Base-by-base conservation (phyloP, 1,284 basidiomycete genomes). In the Cutaneotrichosporon sp. region DNA sequence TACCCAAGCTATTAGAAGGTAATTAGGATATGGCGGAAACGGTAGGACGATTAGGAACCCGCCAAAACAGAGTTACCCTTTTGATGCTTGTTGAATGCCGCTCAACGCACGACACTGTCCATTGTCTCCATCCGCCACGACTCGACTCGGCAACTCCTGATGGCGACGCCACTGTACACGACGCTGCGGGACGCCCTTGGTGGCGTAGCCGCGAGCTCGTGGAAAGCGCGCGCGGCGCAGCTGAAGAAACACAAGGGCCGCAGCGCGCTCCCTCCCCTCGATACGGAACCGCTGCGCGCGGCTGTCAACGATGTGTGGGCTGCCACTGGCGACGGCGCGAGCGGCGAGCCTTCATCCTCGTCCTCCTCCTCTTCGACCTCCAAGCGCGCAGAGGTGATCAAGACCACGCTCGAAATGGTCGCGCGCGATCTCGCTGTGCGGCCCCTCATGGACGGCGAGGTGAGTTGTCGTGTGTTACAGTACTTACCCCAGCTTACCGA, bases 371-470 rank as follows among this genome's bases (percentile, higher is more conserved):
- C n/a, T 3, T 5, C 36, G 14, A 35, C 39, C 3, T 30, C 30
- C 4, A 34, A 42, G 30, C 26, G 39, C 13, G 30, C 47, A 9
- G 69, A 72, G 17, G 50, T 69, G 1, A 43, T 72, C 1, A 46
- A 66, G 12, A 50, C 53, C 12, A 61, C 64, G 1, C 43, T 73
- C 35, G 71, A 73, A 26, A 56, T 72, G 1, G 59, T 69, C 1
- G 70, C 68, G 5, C 62, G 65, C 42, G 71, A 72, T 10, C 8
- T 68, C 8, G 62, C 67, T 2, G 52, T 71, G 3, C 38, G 55
- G 1, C 64, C 66, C 0, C 49, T 72, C 1, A 51, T 59, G 3
- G 43, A 51, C 18, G 63, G 59, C 33, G 55, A 66, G 60, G 66
- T 67, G 42, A 21, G 65, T 59, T 22, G 17, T 2, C 26, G 10